phyloP scores from a whole-genome alignment of 208 protist species.

The Acanthamoeba sp. region DNA sequence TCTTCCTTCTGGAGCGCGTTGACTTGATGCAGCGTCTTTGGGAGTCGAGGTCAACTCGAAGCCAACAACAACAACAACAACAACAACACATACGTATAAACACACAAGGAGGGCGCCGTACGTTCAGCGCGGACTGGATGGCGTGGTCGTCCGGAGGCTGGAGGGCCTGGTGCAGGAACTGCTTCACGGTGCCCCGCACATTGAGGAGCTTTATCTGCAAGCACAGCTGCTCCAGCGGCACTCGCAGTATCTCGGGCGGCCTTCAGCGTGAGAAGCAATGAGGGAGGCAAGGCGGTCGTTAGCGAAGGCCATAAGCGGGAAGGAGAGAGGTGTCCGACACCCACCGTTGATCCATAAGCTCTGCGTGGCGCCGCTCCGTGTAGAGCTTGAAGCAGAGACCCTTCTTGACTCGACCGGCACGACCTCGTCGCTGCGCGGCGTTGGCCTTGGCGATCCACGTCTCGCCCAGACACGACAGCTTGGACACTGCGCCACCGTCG shows the following conservation, averaged over 20 bases:
- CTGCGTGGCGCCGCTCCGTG: constrained; percentile 81
- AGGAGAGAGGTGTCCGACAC: background rate
- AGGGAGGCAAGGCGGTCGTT: too few relatives aligned
- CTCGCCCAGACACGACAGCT: constrained; percentile 79
- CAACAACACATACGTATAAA: background rate
- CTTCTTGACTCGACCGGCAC: constrained; percentile 95
- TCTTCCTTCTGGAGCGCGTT: constrained; percentile 40
- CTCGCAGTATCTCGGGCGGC: constrained; percentile 96
- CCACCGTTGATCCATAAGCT: constrained; percentile 42
- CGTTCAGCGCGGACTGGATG: constrained; percentile 79
- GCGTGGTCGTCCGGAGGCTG: constrained; percentile 76
- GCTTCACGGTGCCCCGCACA: background rate
- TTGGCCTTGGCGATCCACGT: constrained; percentile 95
- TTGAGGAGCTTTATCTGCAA: constrained; percentile 92
- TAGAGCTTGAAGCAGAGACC: constrained; percentile 97
- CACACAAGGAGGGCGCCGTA: background rate
- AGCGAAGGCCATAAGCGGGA: background rate
- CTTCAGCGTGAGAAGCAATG: background rate
- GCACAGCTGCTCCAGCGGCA: constrained; percentile 96
- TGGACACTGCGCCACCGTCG: too few relatives aligned
- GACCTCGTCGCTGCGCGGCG: constrained; percentile 95
- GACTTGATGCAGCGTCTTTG: constrained; percentile 47
- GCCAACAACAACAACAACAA: constrained; percentile 81
- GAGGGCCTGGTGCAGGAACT: constrained; percentile 82
- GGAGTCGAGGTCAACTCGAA: constrained; percentile 88